These are phyloP conservation scores for Trichomonascaceae sp. DNA, from an alignment of 1,139 yeast genomes.

Conservation along the genomic window DNA sequence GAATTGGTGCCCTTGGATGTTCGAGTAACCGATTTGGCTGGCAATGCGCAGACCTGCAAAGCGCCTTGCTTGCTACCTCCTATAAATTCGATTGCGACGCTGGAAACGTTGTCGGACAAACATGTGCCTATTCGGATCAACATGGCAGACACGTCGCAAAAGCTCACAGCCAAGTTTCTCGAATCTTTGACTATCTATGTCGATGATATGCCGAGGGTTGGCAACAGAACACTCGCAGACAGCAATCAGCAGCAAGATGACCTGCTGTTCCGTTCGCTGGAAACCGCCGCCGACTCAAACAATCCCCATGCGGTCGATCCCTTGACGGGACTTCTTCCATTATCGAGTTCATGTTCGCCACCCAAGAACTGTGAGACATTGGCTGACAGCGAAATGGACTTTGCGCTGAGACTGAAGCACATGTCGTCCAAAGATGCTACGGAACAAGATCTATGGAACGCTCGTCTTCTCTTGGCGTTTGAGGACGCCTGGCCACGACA, in stretches of 20 bases:
- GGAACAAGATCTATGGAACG: constrained; percentile 53
- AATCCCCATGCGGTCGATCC: too few species aligned
- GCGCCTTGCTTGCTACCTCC: constrained; percentile 67
- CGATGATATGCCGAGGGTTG: too few species aligned
- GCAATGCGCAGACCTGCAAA: constrained; percentile 21
- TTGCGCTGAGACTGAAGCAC: neutral
- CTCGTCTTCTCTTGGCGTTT: constrained; percentile 50
- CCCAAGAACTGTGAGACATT: neutral
- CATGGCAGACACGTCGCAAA: constrained; percentile 14
- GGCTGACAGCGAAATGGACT: neutral
- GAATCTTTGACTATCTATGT: constrained; percentile 11
- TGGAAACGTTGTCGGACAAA: constrained; percentile 32
- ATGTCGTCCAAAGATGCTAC: constrained; percentile 8
- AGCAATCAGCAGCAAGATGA: neutral
- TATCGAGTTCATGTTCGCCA: neutral
- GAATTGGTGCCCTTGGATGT: constrained; percentile 33
- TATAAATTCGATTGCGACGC: constrained; percentile 33
- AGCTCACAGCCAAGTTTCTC: constrained; percentile 8
- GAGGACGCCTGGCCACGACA: constrained; percentile 34
- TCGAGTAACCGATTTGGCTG: constrained; percentile 32
- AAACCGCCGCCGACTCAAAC: neutral
- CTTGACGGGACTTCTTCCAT: too few species aligned
- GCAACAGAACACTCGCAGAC: too few species aligned
- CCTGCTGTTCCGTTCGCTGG: neutral
- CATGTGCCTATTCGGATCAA: constrained; percentile 32